Conservation (phyloP, 2,329 filamentous ascomycete genomes). For the Amphichorda felina region DNA sequence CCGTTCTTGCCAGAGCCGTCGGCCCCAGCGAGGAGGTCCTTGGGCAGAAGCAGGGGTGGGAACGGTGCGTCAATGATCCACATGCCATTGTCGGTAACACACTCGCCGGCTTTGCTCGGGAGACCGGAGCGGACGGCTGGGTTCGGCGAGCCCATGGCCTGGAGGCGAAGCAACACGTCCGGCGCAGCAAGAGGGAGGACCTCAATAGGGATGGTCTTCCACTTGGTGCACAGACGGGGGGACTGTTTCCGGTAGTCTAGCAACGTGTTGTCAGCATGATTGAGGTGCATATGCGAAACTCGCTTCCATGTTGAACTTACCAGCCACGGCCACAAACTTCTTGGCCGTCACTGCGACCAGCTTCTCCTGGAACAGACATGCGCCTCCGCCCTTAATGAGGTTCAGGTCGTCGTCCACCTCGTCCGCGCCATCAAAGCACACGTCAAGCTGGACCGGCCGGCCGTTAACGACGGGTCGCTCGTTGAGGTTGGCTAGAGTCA, state of each 20-base stretch:
- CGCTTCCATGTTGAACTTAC: constrained; percentile 36
- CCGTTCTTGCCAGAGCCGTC: constrained; percentile 41
- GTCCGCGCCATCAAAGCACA: constrained; percentile 93
- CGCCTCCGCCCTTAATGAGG: constrained; percentile 94
- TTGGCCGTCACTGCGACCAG: constrained; percentile 75
- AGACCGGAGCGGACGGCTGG: constrained; percentile 63
- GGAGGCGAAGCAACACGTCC: constrained; percentile 63
- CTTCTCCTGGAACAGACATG: constrained; percentile 98
- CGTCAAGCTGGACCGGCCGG: constrained; percentile 52
- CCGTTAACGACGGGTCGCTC: constrained; percentile 43
- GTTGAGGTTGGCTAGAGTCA: constrained; percentile 69
- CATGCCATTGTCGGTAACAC: constrained; percentile 47
- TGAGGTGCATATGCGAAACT: no score
- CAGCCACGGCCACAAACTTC: constrained; percentile 80
- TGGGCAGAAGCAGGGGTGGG: constrained; percentile 52
- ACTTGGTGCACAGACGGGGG: constrained; percentile 58
- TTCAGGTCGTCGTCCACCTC: constrained; percentile 93
- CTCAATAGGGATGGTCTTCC: constrained; percentile 86
- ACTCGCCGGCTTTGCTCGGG: constrained; percentile 68
- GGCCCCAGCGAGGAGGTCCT: constrained; percentile 35
- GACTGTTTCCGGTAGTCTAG: constrained; percentile 88
- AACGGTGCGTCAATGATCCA: constrained; percentile 93
- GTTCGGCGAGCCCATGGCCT: constrained; percentile 57
- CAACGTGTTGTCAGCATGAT: neutral
- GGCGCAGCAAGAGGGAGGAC: constrained; percentile 76